Evolutionary conservation across 495 filamentous ascomycete species (phyloP).

Genomic region (Penicillium cosmopolitanum): DNA sequence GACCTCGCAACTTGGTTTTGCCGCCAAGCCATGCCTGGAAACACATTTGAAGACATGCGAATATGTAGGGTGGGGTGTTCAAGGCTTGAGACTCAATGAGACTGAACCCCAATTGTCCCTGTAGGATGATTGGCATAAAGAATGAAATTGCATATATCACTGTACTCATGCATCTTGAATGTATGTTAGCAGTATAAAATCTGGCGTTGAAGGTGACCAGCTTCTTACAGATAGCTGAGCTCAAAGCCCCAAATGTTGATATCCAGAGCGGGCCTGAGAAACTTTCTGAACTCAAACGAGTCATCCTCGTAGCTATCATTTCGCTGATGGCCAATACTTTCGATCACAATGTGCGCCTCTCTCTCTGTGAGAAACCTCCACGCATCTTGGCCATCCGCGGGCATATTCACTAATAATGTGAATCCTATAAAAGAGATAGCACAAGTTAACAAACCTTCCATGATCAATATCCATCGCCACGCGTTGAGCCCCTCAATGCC

Average conservation of each 20-base stretch:
- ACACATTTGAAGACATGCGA: slow-evolving; percentile 57
- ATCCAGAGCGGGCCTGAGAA: slow-evolving; percentile 48
- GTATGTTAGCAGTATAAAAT: not conserved
- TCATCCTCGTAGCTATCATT: slow-evolving; percentile 48
- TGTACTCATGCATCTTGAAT: not conserved
- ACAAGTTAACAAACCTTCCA: slow-evolving; percentile 51
- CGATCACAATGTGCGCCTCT: not conserved
- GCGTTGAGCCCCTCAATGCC: slow-evolving; percentile 47
- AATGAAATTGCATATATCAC: slow-evolving; percentile 57
- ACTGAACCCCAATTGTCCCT: slow-evolving; percentile 40
- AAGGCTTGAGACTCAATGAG: slow-evolving; percentile 55
- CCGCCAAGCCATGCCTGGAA: slow-evolving; percentile 50
- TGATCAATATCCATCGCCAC: slow-evolving; percentile 64
- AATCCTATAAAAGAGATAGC: slow-evolving; percentile 37
- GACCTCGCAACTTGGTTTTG: slow-evolving; percentile 53
- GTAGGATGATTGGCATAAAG: slow-evolving; percentile 64
- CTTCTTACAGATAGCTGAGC: slow-evolving; percentile 52
- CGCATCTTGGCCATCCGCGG: not conserved
- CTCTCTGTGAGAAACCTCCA: not conserved
- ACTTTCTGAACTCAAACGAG: slow-evolving; percentile 46
- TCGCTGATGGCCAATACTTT: slow-evolving; percentile 39
- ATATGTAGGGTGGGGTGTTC: slow-evolving; percentile 55
- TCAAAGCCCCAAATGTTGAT: slow-evolving; percentile 60
- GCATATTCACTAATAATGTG: not conserved
- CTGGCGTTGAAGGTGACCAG: slow-evolving; percentile 5